Evolutionary conservation across 2,329 filamentous ascomycete species (phyloP), one percentile per base, ranked within the genome.

Genomic region (Helotiales sp.): DNA sequence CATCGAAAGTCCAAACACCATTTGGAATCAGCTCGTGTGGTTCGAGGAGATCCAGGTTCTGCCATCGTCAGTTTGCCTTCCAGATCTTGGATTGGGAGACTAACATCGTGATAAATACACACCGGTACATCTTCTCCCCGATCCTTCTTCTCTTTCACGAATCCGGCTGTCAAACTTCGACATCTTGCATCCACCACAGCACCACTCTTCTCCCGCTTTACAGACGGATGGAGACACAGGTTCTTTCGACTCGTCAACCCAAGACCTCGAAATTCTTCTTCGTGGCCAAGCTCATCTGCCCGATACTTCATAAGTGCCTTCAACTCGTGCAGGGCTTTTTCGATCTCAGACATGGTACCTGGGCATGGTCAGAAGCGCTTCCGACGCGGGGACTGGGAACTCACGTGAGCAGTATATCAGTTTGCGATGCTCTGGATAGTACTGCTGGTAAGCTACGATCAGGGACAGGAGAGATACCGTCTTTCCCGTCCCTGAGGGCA

Each of bases 401-500:
- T 73, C 75, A 89, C 96, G 93, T 70, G 96, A 99, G 83, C 96
- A 99, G 81, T 99, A 99, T 64, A 99, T 97, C 61, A 99, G 88
- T 80, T 99, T 99, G 64, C 96, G 87, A 75, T 96, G 93, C 77
- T 97, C 93, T 2, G 94, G 93, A 75, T 95, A 94, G 78, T 94
- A 90, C 78, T 96, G 92, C 80, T 99, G 96, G 76, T 99, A 99
- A 49, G 96, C 95, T 66, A 99, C 89, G 76, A 99, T 99, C 73
- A 99, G 87, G 0, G 96, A 97, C 52, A 99, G 84, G 4, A 99
- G 85, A 10, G 96, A 97, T 28, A 99, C 92, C 0, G 96, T 99
- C 84, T 99, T 99, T 69, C 96, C 96, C 26, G 96, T 99, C 50
- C 96, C 96, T 67, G 96, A 99, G 80, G 96, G 96, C 96, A 99